phyloP scores from a whole-genome alignment of 164 flowering plant species.

The Nelumbo lutea region DNA sequence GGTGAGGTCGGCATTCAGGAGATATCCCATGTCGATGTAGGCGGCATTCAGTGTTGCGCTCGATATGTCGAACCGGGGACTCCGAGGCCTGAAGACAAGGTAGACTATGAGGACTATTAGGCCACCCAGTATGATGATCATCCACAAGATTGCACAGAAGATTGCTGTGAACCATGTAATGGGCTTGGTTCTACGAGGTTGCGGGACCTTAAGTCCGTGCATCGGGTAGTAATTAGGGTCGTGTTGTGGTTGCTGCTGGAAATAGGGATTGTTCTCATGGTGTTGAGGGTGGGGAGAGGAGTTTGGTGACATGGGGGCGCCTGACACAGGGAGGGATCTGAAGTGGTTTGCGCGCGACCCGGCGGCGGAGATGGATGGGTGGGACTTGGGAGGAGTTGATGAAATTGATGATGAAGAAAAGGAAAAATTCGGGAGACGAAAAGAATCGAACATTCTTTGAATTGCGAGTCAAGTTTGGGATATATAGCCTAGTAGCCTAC shows the following conservation, averaged over 20 bases:
- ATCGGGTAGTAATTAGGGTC: background rate
- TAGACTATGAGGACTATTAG: slow-evolving; percentile 59
- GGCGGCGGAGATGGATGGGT: background rate
- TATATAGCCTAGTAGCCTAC: background rate
- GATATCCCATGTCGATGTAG: slow-evolving; percentile 62
- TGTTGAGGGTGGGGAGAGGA: slow-evolving; percentile 7
- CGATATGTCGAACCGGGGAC: slow-evolving; percentile 54
- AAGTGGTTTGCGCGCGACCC: background rate
- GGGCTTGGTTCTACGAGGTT: slow-evolving; percentile 28
- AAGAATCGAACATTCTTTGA: slow-evolving; percentile 39
- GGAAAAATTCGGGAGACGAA: slow-evolving; percentile 33
- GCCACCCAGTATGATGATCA: slow-evolving; percentile 52
- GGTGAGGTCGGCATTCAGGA: slow-evolving; percentile 63
- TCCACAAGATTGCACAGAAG: slow-evolving; percentile 55
- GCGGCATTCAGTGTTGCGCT: slow-evolving; percentile 62
- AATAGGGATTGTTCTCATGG: slow-evolving; percentile 51
- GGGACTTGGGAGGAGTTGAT: slow-evolving; percentile 19
- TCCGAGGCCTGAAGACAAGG: slow-evolving; percentile 55
- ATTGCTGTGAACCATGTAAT: slow-evolving; percentile 43
- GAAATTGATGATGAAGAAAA: slow-evolving; percentile 17
- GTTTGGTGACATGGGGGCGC: background rate
- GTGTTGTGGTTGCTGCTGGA: slow-evolving; percentile 3
- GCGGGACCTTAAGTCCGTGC: slow-evolving; percentile 7
- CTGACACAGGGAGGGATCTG: background rate
- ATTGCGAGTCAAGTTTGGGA: background rate